phyloP scores from a whole-genome alignment of 345 rosid species.

The Euphorbia tirucalli region DNA sequence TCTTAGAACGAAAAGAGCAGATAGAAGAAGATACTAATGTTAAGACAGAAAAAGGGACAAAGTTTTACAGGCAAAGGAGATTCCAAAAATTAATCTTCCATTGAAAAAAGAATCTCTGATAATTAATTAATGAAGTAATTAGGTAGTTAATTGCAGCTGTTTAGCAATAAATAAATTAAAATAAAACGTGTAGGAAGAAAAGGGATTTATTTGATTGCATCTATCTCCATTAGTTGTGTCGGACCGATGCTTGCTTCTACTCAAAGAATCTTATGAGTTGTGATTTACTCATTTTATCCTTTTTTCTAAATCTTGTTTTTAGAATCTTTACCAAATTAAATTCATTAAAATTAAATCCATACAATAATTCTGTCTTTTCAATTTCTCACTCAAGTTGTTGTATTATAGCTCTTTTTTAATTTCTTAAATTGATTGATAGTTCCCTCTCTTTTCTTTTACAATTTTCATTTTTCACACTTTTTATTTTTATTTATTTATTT shows the following conservation, averaged over 20 bases:
- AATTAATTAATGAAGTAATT: neutral
- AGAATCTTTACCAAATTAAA: neutral
- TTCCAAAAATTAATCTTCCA: slow-evolving; percentile 41
- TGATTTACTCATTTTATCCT: neutral
- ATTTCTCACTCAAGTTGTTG: neutral
- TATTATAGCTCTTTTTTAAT: neutral
- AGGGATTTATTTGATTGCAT: no score
- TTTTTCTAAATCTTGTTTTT: neutral
- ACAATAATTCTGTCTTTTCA: neutral
- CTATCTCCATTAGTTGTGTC: slow-evolving; percentile 49
- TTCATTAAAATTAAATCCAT: neutral
- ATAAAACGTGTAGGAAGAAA: no score
- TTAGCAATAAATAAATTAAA: no score
- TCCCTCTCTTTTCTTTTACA: no score
- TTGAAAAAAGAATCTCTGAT: slow-evolving; percentile 34
- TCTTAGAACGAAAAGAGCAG: no score
- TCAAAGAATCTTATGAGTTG: slow-evolving; percentile 28
- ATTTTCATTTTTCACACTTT: no score
- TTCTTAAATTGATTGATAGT: no score
- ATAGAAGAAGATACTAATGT: no score
- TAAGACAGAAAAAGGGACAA: slow-evolving; percentile 23
- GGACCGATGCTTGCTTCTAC: slow-evolving; percentile 22
- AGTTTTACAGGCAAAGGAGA: slow-evolving; percentile 27
- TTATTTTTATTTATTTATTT: no score
- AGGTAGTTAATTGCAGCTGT: no score